A percentile compares a stretch with the other conserved stretches of the same genome.
phyloP scores from a whole-genome alignment of 2,329 filamentous ascomycete genomes.

The Penicillium sp. region DNA sequence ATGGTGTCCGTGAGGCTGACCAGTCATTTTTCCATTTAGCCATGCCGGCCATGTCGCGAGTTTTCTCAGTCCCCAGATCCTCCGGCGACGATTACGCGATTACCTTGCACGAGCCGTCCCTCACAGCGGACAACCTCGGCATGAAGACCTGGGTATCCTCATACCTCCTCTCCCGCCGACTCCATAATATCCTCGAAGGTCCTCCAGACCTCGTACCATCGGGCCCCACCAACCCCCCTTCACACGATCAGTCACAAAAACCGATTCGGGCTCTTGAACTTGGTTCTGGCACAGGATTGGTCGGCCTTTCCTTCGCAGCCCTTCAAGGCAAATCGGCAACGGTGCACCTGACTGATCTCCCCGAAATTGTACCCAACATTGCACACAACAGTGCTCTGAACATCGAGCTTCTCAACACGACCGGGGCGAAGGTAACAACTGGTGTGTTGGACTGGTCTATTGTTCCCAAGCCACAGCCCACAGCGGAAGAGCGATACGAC shows the following conservation, averaged over 20 bases:
- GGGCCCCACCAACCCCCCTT: constrained; percentile 18
- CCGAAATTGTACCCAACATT: constrained; percentile 80
- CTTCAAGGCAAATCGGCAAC: constrained; percentile 58
- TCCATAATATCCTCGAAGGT: constrained; percentile 50
- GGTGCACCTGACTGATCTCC: constrained; percentile 79
- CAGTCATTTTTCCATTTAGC: constrained; percentile 37
- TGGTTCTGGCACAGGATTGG: constrained; percentile 86
- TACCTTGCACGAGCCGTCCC: constrained; percentile 77
- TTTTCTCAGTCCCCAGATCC: constrained; percentile 57
- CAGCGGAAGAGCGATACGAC: constrained; percentile 46
- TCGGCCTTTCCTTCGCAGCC: constrained; percentile 80
- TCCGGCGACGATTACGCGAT: constrained; percentile 58
- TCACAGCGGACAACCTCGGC: constrained; percentile 85
- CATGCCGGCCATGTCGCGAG: constrained; percentile 63
- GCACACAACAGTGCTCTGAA: constrained; percentile 72
- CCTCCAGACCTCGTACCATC: constrained; percentile 33
- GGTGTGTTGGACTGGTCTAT: constrained; percentile 72
- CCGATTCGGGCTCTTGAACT: constrained; percentile 65
- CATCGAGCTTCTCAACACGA: constrained; percentile 51
- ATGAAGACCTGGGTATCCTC: constrained; percentile 96
- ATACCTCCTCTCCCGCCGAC: constrained; percentile 75
- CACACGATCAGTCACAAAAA: constrained; percentile 17
- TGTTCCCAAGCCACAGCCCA: constrained; percentile 27
- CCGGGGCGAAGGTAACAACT: constrained; percentile 60
- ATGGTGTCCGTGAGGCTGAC: constrained; percentile 13